Base-by-base conservation (phyloP, 78 protist species). In the Anaeramoeba flamelloides region DNA sequence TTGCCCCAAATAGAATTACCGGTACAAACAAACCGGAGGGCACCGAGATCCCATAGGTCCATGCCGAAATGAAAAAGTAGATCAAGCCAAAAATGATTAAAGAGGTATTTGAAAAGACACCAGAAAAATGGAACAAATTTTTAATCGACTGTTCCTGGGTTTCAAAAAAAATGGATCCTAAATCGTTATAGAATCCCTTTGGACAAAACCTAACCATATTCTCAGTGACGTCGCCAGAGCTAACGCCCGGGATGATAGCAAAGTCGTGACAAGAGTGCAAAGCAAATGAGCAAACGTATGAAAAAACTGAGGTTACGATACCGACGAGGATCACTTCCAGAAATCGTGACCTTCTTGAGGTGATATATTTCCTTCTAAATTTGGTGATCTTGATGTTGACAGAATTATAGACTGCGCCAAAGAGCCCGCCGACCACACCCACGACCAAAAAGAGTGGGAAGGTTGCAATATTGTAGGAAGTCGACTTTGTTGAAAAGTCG, bases 21-120 rank as follows among this genome's bases (percentile, higher is more conserved):
- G 97, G 97, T 2, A 93, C 77, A 78, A 89, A 89, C 3, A 90
- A 83, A 64, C 93, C 96, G 37, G 86, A 38, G 1, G 94, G 91
- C 22, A 89, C 90, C 74, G 86, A 75, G n/a, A 85, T 37, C 75
- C 96, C 96, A 77, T 82, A 81, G 0, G 94, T 88, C 82, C 83
- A 12, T 32, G 86, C 39, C 36, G 88, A 78, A 31, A 93, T 80
- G 77, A 36, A 17, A 40, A 84, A 90, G 36, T 84, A 86, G 26
- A 87, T 36, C 39, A 87, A 4, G n/a, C 86, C 41, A 74, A 91
- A 91, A 1, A 81, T 40, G 1, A 81, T 36, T 2, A 91, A 84
- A 26, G 89, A 76, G 74, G 69, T 53, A 17, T 53, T 26, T 8
- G 69, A 26, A 1, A 3, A 76, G 26, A 34, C 38, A 32, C 22